Base-by-base conservation (phyloP, 768 basidiomycete species). In the Lanmaoa rubissima region DNA sequence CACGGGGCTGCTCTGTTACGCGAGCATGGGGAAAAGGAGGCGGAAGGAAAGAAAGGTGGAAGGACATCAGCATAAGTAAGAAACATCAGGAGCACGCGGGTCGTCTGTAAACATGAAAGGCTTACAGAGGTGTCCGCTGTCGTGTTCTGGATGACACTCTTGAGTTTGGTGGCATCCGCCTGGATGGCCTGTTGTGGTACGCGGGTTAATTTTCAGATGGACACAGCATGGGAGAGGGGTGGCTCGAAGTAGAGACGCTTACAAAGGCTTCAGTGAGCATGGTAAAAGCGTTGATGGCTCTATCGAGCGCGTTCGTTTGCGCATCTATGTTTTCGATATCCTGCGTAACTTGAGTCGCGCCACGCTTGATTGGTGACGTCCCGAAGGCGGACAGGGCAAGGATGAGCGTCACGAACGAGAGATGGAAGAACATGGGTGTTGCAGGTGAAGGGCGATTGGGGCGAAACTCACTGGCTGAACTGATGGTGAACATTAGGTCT, bases 381-480 rank as follows among this genome's bases (percentile, higher is more conserved):
- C 58, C 65, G 42, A 67, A 26, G 28, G 51, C 40, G n/a, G 36
- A 41, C 39, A 55, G 8, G 8, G 58, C 65, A 41, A 61, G 11
- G 44, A 54, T 2, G 39, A 65, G 58, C 6, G 36, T 44, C 38
- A 61, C 41, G 14, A 64, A 48, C 10, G 55, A 60, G 12, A 43
- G 47, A 34, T n/a, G 55, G n/a, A 64, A 35, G 40, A 50, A 32
- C 64, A 65, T 65, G 34, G 3, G 41, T 7, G 35, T 2, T 42
- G 12, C 19, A 26, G 48, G 32, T 10, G 45, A 40, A 41, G 28
- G 21, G 4, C 3, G n/a, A 4, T 11, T 45, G 21, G 16, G 48
- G 17, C 1, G 21, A 24, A 24, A 24, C 21, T 24, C 21, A 24
- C 21, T 24, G n/a, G 43, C 24, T n/a, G 32, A 26, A 10, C 17